Evolutionary conservation across 495 filamentous ascomycete genomes (phyloP), one percentile per base, ranked within the genome.

Genomic region (Thermochaetoides thermophila): DNA sequence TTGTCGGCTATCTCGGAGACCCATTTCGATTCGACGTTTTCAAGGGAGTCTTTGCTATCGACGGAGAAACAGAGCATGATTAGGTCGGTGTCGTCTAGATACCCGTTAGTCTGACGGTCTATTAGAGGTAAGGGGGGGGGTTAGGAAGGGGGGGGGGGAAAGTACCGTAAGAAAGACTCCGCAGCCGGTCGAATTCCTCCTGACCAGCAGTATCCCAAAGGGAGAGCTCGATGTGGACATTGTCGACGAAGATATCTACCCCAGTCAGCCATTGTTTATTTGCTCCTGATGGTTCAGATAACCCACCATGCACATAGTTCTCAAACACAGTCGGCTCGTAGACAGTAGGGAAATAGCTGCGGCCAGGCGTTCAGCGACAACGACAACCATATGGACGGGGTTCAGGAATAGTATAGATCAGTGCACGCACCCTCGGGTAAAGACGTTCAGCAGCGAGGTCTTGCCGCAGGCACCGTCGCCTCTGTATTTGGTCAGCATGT

Each of bases 241-340:
- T 81, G 53, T 97, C 89, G 55, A 97, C 89, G 59, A 89, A 97
- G 52, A 97, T 92, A 59, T 97, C 89, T 91, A 40, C 7, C 13
- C 0, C 11, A 23, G 36, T 50, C 23, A 48, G 47, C 30, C 19
- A 21, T 32, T 9, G n/a, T n/a, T n/a, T n/a, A n/a, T n/a, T n/a
- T n/a, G n/a, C n/a, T n/a, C n/a, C n/a, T n/a, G n/a, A n/a, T n/a
- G n/a, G n/a, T n/a, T n/a, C n/a, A n/a, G n/a, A n/a, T n/a, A 11
- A 52, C 63, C 46, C 72, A 93, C 84, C 85, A 59, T 97, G 89
- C 39, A 97, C 89, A 55, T 97, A 97, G 60, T 97, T 97, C 59
- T 97, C 87, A 63, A 97, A 97, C 42, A 97, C 89, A 13, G 89
- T 97, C 33, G 89, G 89, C 55, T 97, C 89, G 56, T 97, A 97